A percentile compares a stretch with the other conserved stretches of the same genome.
Evolutionary conservation across 257 asterid species (phyloP).

Genomic region (Striga asiatica): DNA sequence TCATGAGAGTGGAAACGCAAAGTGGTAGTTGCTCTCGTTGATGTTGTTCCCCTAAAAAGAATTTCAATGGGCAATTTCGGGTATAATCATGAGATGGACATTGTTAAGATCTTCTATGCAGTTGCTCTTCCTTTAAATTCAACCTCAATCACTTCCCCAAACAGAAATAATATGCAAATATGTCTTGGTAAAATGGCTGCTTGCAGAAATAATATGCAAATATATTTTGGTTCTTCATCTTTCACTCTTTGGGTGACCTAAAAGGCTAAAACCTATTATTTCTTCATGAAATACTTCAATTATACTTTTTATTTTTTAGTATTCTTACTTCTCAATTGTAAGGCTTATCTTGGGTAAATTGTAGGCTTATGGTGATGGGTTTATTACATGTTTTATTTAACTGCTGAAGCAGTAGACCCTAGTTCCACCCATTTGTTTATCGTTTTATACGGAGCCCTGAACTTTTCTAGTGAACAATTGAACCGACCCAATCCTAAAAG

Average conservation of each 20-base stretch:
- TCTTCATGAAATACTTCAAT: too few species aligned
- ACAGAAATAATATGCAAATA: neutral
- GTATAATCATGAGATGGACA: neutral
- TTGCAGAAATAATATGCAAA: too few species aligned
- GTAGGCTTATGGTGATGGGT: neutral
- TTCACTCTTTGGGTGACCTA: neutral
- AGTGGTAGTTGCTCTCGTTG: neutral
- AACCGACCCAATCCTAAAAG: neutral
- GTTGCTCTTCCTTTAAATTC: neutral
- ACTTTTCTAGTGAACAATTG: neutral
- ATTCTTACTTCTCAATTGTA: neutral
- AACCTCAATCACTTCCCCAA: too few species aligned
- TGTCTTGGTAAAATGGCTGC: too few species aligned
- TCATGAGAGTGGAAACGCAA: neutral
- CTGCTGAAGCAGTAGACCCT: too few species aligned
- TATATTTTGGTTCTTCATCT: neutral
- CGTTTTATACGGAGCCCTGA: neutral
- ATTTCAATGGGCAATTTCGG: neutral
- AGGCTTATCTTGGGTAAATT: neutral
- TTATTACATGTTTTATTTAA: too few species aligned
- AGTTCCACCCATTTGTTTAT: neutral
- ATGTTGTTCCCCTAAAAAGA: neutral
- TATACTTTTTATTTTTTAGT: neutral
- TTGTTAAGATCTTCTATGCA: neutral
- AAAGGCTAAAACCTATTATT: too few species aligned